Evolutionary conservation across 768 basidiomycete species (phyloP), one percentile per base, ranked within the genome.

Genomic region (Nevesoporus exiguus): DNA sequence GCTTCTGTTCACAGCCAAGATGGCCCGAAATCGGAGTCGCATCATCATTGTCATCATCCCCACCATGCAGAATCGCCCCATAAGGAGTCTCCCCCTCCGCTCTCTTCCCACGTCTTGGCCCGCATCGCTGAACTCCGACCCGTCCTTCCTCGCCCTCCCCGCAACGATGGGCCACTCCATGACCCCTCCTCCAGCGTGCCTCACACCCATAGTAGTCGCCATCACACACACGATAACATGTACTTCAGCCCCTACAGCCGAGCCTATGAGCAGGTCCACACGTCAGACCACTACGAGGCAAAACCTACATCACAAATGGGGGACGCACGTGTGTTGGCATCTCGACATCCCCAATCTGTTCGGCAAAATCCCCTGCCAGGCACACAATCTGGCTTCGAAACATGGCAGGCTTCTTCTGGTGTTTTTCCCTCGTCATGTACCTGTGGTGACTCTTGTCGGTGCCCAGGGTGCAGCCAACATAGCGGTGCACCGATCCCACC

Each of bases 191-290:
- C 75, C 7, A 73, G 70, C 47, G 46, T 72, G n/a, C 68, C 74
- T 47, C 76, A 78, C 49, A 71, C 69, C 17, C 75, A 78, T 49
- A 47, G 66, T 13, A 57, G 60, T 50, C 78, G 80, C 45, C 78
- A 78, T 62, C 78, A 83, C 57, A 63, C 59, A 17, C 79, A 80
- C 63, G 81, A 84, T 50, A 73, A 73, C 54, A 71, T 76, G 53
- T 71, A 74, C 41, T 88, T 76, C 65, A 85, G 83, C 49, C 88
- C 88, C 0, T 90, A 90, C 52, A 80, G 80, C 17, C 79, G 85
- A 22, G 84, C 85, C 15, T 82, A 87, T 58, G 86, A 81, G 48
- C 69, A 75, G 4, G 56, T 68, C n/a, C 76, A 79, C 56, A 67
- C 72, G 11, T 51, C 65, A 15, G 76, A 76, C 40, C 66, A 71